phyloP scores from a whole-genome alignment of 345 rosid species.

The Heritiera littoralis region DNA sequence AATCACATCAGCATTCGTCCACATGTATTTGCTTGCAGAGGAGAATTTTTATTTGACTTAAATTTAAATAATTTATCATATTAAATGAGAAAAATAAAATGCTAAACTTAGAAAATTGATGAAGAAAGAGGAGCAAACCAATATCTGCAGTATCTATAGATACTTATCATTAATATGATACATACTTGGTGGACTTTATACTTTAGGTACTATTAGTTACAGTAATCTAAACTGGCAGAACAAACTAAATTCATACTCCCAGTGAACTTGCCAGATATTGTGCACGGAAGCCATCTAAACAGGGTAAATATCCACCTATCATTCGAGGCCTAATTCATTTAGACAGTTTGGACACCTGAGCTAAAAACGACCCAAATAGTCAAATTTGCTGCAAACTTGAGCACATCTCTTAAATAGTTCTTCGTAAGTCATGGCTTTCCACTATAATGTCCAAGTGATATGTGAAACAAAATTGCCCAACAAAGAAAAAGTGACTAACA shows the following conservation, averaged over 20 bases:
- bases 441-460: neutral
- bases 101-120: neutral
- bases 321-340: neutral
- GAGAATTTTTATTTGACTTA: neutral
- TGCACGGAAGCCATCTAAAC: neutral
- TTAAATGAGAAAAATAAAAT: slow-evolving; percentile 9
- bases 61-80: neutral
- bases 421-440: neutral
- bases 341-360: neutral
- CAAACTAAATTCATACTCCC: neutral
- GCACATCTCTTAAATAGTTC: neutral
- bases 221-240: neutral
- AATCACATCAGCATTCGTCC: neutral
- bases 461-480: neutral
- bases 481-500: neutral
- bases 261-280: neutral
- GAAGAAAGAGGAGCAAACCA: neutral
- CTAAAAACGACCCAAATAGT: neutral
- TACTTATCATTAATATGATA: neutral
- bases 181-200: neutral
- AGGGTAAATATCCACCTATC: neutral
- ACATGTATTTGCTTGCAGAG: neutral
- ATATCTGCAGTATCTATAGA: neutral
- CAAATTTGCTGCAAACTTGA: neutral
- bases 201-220: neutral